Base-by-base conservation (phyloP, 2,329 filamentous ascomycete species). In the Aureobasidium sp. region DNA sequence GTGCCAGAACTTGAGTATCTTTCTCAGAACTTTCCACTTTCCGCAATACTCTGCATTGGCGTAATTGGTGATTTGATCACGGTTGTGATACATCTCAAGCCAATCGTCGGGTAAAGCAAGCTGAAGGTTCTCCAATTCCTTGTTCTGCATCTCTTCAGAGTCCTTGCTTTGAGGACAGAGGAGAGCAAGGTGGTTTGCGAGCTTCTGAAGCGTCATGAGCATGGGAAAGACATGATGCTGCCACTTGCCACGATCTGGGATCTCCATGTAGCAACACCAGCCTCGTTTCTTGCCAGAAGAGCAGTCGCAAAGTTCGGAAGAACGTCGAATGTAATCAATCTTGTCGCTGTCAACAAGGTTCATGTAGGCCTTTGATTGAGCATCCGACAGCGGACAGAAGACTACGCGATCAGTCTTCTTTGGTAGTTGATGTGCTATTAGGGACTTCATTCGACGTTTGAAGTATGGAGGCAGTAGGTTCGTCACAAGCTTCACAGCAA, bases 371-470 rank as follows among this genome's bases (percentile, higher is more conserved):
- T 87, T 82, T 13, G 83, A 82, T 73, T 99, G 94, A 0, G 86
- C 82, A 4, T 88, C 83, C 0, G 92, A 96, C 25, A 99, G 80
- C 1, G 91, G 91, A 67, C 94, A 99, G 71, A 99, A 99, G 5
- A 97, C 91, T 0, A 97, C 92, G 60, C 88, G 85, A 72, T 99
- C 94, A 37, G 85, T 92, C 79, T 99, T 99, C 75, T 91, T 96
- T 0, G 94, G 94, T 8, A 99, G 79, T 70, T 99, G 93, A 69
- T 96, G 80, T 0, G 91, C 91, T 63, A 99, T 96, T 16, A 97
- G 78, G 0, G 87, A 86, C 77, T 99, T 99, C 84, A 96, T 94
- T 2, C 94, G 86, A 1, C 94, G 88, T 2, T 97, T 80, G 68
- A 99, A 97, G 73, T 96, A 95, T 14, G 85, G 84, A 0, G 94